Percentiles rank a stretch among this genome's conserved stretches.
phyloP scores from a whole-genome alignment of 192 early-diverging fungal species.

The Coemansia sp. region DNA sequence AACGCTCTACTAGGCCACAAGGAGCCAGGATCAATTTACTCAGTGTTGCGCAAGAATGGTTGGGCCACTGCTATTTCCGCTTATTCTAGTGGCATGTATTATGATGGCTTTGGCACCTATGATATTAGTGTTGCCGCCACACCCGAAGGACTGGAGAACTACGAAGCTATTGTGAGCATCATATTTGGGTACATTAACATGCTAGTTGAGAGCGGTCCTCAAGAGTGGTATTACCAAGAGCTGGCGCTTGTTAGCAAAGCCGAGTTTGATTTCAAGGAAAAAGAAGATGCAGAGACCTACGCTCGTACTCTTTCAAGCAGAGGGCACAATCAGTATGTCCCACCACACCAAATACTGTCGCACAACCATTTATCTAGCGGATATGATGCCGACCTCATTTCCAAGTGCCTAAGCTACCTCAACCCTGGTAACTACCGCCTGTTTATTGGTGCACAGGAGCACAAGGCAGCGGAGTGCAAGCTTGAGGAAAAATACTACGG shows the following conservation, averaged over 20 bases:
- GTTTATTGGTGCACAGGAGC: slow-evolving; percentile 41
- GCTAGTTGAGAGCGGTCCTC: not conserved
- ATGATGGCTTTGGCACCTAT: slow-evolving; percentile 21
- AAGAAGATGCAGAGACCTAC: slow-evolving; percentile 57
- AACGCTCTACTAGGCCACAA: slow-evolving; percentile 79
- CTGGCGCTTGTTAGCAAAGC: slow-evolving; percentile 36
- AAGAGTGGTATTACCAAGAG: slow-evolving; percentile 35
- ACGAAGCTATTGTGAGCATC: slow-evolving; percentile 17
- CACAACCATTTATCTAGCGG: slow-evolving; percentile 66
- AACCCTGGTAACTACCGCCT: slow-evolving; percentile 61
- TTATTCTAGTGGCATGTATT: slow-evolving; percentile 7
- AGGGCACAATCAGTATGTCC: slow-evolving; percentile 64
- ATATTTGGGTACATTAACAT: slow-evolving; percentile 36
- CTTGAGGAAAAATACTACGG: slow-evolving; percentile 75
- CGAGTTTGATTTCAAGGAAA: slow-evolving; percentile 66
- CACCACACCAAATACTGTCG: slow-evolving; percentile 63
- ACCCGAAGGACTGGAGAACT: slow-evolving; percentile 15
- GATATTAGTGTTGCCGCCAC: slow-evolving; percentile 16
- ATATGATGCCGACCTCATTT: slow-evolving; percentile 62
- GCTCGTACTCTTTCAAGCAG: not conserved
- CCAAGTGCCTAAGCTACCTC: slow-evolving; percentile 61
- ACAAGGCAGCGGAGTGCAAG: slow-evolving; percentile 22
- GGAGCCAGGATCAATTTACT: slow-evolving; percentile 80
- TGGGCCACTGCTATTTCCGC: slow-evolving; percentile 78
- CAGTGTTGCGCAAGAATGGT: slow-evolving; percentile 74